Base-by-base conservation (phyloP, 371 early-diverging fungal species). In the Quaeritorhiza haematococci region DNA sequence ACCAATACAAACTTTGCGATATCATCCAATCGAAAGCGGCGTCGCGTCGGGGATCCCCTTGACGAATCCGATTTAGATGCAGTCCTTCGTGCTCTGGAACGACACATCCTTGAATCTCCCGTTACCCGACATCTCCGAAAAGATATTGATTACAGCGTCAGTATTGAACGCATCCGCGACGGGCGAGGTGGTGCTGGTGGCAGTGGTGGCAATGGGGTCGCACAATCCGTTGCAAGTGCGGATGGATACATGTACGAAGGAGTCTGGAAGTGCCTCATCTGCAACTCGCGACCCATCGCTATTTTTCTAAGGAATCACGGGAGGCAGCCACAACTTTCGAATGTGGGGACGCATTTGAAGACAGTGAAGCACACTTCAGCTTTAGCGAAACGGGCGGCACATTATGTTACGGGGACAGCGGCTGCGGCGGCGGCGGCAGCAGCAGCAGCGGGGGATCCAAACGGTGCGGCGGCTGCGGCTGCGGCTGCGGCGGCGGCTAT, bases 311-410 rank as follows among this genome's bases (percentile, higher is more conserved):
- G 61, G 50, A 61, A 61, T 26, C 41, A 43, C 21, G 61, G 61
- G 5, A 45, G 61, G 26, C 61, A 61, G 33, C 61, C 61, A 19
- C 61, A 61, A 49, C 55, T 61, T 15, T 49, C 50, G 3, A 61
- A 61, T 49, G 61, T 61, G 0, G 41, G 61, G 28, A 61, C 61
- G 10, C 61, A 61, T 27, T 29, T 61, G n/a, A 61, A 61, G 43
- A 61, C 61, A 13, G 50, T 61, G 13, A 61, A 61, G 55, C 61
- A 61, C 32, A 53, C 53, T 0, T 24, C 19, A 10, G 60, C 60
- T 7, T 21, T 53, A 19, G 26, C 15, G 29, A 29, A 29, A 13
- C 53, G 60, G 15, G 17, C 19, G 17, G 54, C 43, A 19, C 48
- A 52, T 32, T 56, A 49, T 49, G 6, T 49, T n/a, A 43, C 28